phyloP scores from a whole-genome alignment of 2,329 filamentous ascomycete species.

The Alternaria dauci region DNA sequence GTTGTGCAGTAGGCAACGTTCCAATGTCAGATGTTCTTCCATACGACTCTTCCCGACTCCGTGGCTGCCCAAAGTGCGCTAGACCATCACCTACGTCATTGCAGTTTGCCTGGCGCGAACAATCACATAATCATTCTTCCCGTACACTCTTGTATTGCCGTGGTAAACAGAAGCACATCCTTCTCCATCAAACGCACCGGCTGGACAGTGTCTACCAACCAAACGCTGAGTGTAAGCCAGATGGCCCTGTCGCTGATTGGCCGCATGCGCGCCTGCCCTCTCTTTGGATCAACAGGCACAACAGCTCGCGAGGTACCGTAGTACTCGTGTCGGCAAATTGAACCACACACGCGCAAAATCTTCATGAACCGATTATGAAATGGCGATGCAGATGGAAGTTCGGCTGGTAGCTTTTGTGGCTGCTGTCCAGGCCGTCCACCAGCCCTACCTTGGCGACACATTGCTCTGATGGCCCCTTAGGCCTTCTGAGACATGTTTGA shows the following conservation, averaged over 20 bases:
- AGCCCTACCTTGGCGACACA: conserved; percentile 4
- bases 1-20: conserved; percentile 16
- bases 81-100: conserved; percentile 27
- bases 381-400: neutral
- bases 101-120: neutral
- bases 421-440: neutral
- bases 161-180: neutral
- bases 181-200: neutral
- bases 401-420: neutral
- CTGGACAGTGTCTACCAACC: neutral
- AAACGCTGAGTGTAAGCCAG: neutral
- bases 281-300: neutral
- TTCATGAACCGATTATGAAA: neutral
- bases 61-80: conserved; percentile 25
- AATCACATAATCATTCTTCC: neutral
- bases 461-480: neutral
- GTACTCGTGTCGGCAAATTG: neutral
- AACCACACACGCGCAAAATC: neutral
- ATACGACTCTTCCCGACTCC: conserved; percentile 17
- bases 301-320: neutral
- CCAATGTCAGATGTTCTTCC: conserved; percentile 14
- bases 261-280: neutral
- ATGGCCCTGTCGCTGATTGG: conserved; percentile 11
- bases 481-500: conserved; percentile 3
- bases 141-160: neutral